Conservation (phyloP, 495 filamentous ascomycete genomes). For the Tuber indicum region DNA sequence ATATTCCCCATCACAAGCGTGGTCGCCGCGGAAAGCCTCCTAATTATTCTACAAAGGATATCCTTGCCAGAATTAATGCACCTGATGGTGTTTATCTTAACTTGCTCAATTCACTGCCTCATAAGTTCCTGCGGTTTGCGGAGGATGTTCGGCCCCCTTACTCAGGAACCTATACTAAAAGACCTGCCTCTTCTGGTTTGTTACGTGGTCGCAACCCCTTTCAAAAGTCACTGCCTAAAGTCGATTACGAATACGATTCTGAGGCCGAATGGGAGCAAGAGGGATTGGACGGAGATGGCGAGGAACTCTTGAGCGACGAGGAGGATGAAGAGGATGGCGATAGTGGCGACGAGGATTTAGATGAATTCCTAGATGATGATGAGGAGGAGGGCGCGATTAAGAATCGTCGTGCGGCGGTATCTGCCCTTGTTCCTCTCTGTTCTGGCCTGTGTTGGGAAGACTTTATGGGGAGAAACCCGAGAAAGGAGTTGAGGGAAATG, state of each 20-base stretch:
- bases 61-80: constrained; percentile 39
- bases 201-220: constrained; percentile 63
- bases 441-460: constrained; percentile 81
- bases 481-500: constrained; percentile 50
- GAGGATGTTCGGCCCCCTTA: constrained; percentile 91
- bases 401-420: constrained; percentile 45
- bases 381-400: constrained; percentile 49
- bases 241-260: constrained; percentile 93
- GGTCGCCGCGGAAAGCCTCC: constrained; percentile 52
- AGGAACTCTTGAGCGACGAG: constrained; percentile 67
- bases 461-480: constrained; percentile 44
- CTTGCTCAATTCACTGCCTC: constrained; percentile 56
- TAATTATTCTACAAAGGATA: constrained; percentile 57
- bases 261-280: constrained; percentile 90
- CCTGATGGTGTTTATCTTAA: constrained; percentile 46
- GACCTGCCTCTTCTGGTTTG: constrained; percentile 48
- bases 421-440: constrained; percentile 66
- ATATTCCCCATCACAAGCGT: constrained; percentile 51
- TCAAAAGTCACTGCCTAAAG: constrained; percentile 54
- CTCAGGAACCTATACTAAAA: constrained; percentile 69
- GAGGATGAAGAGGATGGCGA: constrained; percentile 63
- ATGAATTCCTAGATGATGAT: constrained; percentile 70
- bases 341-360: constrained; percentile 58
- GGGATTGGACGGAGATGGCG: constrained; percentile 56
- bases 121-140: constrained; percentile 73